Percentiles rank a stretch among this genome's conserved stretches.
Evolutionary conservation across 371 early-diverging fungal species (phyloP).

Genomic region (Mucor plumbeus): DNA sequence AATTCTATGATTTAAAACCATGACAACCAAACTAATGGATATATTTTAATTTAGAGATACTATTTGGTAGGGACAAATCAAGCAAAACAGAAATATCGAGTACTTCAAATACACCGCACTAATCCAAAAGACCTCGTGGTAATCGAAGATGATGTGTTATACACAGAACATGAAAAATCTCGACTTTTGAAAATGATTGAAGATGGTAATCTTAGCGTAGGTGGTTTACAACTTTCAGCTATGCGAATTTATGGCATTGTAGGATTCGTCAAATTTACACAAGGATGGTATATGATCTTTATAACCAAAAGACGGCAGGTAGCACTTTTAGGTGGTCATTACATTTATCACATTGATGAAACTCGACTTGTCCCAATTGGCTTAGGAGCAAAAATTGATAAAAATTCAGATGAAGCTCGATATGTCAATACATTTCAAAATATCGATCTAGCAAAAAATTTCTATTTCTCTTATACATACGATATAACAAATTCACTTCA

Average conservation of each 20-base stretch:
- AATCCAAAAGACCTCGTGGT: conserved; percentile 60
- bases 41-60: conserved; percentile 54
- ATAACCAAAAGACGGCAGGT: conserved; percentile 89
- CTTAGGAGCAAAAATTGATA: conserved; percentile 69
- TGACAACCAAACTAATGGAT: background rate
- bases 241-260: conserved; percentile 49
- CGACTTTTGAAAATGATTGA: conserved; percentile 84
- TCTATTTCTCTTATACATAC: conserved; percentile 93
- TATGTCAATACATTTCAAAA: conserved; percentile 82
- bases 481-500: conserved; percentile 93
- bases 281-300: conserved; percentile 92
- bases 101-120: conserved; percentile 90
- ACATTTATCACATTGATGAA: conserved; percentile 94
- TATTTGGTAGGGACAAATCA: conserved; percentile 87
- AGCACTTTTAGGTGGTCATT: conserved; percentile 93
- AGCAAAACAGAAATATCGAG: conserved; percentile 74
- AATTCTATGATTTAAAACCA: background rate
- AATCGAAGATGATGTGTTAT: conserved; percentile 73
- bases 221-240: conserved; percentile 75
- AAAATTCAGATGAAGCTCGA: conserved; percentile 81
- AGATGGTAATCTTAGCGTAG: conserved; percentile 76
- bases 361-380: conserved; percentile 80
- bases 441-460: conserved; percentile 86
- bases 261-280: conserved; percentile 91
- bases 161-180: conserved; percentile 74